These are phyloP conservation scores for Tinospora cordifolia DNA, from an alignment of 164 flowering plant species.

Conservation along the genomic window DNA sequence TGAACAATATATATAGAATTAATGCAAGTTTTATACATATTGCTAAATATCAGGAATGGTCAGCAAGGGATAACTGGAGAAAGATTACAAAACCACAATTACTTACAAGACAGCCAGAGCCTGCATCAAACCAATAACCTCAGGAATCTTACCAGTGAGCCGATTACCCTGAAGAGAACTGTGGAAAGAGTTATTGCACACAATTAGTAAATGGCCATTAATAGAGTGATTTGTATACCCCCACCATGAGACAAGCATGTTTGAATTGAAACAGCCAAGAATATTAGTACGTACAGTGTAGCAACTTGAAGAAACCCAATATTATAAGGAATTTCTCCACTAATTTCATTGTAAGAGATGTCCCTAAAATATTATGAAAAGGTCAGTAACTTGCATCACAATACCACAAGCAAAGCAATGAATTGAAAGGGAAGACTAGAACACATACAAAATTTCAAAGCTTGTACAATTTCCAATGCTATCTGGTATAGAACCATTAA, in stretches of 20 bases:
- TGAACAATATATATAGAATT: not conserved
- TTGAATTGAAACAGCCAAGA: not conserved
- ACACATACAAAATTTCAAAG: conserved; percentile 74
- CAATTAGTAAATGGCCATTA: not conserved
- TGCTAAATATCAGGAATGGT: not conserved
- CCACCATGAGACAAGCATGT: too few species aligned
- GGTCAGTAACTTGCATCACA: not conserved
- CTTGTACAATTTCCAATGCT: conserved; percentile 94
- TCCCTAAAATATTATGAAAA: conserved; percentile 43
- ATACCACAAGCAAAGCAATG: not conserved
- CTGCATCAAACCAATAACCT: conserved; percentile 95
- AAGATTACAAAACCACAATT: not conserved
- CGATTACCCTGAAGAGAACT: conserved; percentile 91
- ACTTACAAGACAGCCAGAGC: conserved; percentile 92
- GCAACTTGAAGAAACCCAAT: conserved; percentile 96
- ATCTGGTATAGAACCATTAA: conserved; percentile 76
- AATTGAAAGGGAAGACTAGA: not conserved
- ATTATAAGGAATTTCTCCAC: conserved; percentile 91
- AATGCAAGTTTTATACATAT: not conserved
- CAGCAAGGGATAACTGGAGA: not conserved
- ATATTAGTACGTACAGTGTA: conserved; percentile 52
- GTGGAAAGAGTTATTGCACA: not conserved
- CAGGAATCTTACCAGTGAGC: conserved; percentile 81
- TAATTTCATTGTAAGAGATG: conserved; percentile 80
- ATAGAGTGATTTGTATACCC: too few species aligned